phyloP scores from a whole-genome alignment of 2,329 filamentous ascomycete genomes.

The Fusarium cicatricum region DNA sequence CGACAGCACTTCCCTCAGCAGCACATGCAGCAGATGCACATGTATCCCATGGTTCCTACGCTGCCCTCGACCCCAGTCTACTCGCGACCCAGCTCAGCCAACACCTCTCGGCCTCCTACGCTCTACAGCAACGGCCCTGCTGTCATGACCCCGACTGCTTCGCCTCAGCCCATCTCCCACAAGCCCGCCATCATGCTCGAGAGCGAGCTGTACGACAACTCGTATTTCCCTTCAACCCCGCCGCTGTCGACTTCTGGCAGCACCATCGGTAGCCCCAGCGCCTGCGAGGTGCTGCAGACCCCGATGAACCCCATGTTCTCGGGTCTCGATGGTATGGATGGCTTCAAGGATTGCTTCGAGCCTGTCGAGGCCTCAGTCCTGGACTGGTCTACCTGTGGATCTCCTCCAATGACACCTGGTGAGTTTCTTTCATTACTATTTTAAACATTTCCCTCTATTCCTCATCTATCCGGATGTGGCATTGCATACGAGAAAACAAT shows the following conservation, averaged over 20 bases:
- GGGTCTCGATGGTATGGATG: conserved; percentile 69
- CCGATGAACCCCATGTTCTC: conserved; percentile 84
- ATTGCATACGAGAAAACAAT: conserved; percentile 15
- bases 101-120: conserved; percentile 69
- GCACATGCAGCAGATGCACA: conserved; percentile 59
- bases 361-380: conserved; percentile 77
- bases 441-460: not conserved
- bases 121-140: conserved; percentile 66
- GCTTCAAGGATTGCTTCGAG: conserved; percentile 75
- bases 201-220: conserved; percentile 74
- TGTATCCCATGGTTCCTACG: conserved; percentile 65
- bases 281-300: conserved; percentile 80
- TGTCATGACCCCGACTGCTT: conserved; percentile 77
- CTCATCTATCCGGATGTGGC: conserved; percentile 7
- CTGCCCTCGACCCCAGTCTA: conserved; percentile 70
- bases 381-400: conserved; percentile 80
- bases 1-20: conserved; percentile 76
- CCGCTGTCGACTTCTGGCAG: conserved; percentile 87
- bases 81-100: conserved; percentile 71
- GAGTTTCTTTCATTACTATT: conserved; percentile 60
- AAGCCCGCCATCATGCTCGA: conserved; percentile 84
- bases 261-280: conserved; percentile 84
- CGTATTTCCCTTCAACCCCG: conserved; percentile 85
- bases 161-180: conserved; percentile 75
- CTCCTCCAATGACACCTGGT: conserved; percentile 92